These are phyloP conservation scores for Amoebophrya sp. DNA, from an alignment of 169 alveolate genomes.

Conservation along the genomic window DNA sequence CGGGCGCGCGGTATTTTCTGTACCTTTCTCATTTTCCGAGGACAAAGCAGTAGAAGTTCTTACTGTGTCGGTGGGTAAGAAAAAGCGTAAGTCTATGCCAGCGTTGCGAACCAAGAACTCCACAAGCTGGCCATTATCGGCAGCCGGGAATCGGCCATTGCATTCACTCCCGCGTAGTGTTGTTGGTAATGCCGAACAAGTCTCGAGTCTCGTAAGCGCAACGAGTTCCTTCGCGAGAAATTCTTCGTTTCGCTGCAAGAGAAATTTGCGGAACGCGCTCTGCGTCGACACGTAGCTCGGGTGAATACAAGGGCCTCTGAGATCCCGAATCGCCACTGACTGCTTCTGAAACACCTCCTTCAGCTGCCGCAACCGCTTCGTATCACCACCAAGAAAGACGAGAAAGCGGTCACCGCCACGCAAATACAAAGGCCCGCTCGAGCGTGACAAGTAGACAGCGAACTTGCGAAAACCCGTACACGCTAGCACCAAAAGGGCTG, in stretches of 20 bases:
- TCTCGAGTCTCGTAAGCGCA: too few species aligned
- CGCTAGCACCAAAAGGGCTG: not conserved
- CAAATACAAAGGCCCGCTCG: not conserved
- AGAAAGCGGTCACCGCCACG: not conserved
- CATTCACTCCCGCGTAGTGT: too few species aligned
- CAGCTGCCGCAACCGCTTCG: not conserved
- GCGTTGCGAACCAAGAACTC: too few species aligned
- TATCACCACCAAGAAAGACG: not conserved
- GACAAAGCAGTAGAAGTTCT: too few species aligned
- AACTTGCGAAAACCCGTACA: not conserved
- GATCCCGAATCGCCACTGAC: not conserved
- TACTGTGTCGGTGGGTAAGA: too few species aligned
- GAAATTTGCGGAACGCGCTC: not conserved
- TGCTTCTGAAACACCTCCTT: not conserved
- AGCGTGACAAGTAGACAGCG: not conserved
- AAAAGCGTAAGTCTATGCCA: too few species aligned
- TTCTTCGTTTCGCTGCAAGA: not conserved
- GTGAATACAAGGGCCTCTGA: not conserved
- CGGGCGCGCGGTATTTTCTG: too few species aligned
- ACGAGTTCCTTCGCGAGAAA: not conserved
- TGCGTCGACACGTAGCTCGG: not conserved
- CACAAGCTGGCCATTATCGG: too few species aligned
- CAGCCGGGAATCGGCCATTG: too few species aligned
- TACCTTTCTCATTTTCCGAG: too few species aligned
- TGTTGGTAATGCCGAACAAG: too few species aligned